phyloP scores from a whole-genome alignment of 2,329 filamentous ascomycete genomes.

The Alternaria solani region DNA sequence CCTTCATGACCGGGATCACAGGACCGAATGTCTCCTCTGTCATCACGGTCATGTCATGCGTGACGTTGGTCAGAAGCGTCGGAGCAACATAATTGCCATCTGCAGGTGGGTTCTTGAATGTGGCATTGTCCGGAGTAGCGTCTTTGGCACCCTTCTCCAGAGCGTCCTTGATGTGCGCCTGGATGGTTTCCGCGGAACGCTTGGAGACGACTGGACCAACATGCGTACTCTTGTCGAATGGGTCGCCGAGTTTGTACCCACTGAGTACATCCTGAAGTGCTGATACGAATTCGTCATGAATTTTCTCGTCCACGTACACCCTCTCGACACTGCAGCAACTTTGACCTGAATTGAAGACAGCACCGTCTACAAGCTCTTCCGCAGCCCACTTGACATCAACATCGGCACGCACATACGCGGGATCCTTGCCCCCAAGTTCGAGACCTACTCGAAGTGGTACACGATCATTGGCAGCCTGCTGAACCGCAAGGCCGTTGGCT shows the following conservation, averaged over 20 bases:
- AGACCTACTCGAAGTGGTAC: slow-evolving; percentile 82
- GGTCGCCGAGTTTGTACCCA: slow-evolving; percentile 87
- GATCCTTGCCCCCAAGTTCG: slow-evolving; percentile 94
- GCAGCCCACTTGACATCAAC: slow-evolving; percentile 91
- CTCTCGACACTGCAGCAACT: slow-evolving; percentile 94
- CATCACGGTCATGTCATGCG: slow-evolving; percentile 88
- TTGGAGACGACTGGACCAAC: slow-evolving; percentile 89
- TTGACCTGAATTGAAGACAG: slow-evolving; percentile 98
- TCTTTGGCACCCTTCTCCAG: slow-evolving; percentile 83
- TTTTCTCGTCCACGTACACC: slow-evolving; percentile 85
- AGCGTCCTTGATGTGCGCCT: slow-evolving; percentile 82
- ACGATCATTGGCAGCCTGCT: slow-evolving; percentile 82
- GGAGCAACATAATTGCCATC: slow-evolving; percentile 90
- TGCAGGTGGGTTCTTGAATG: slow-evolving; percentile 75
- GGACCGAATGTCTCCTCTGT: slow-evolving; percentile 95
- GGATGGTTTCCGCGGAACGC: slow-evolving; percentile 77
- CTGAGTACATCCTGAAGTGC: slow-evolving; percentile 80
- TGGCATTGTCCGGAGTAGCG: slow-evolving; percentile 80
- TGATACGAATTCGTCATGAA: slow-evolving; percentile 83
- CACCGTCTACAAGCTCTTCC: slow-evolving; percentile 92
- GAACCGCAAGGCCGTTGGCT: slow-evolving; percentile 83
- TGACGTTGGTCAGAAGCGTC: slow-evolving; percentile 79
- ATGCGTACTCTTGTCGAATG: slow-evolving; percentile 78
- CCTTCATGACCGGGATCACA: slow-evolving; percentile 88
- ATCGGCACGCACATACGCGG: slow-evolving; percentile 85